Evolutionary conservation across 768 basidiomycete species (phyloP).

Genomic region (Naganishia vaughanmartiniae): DNA sequence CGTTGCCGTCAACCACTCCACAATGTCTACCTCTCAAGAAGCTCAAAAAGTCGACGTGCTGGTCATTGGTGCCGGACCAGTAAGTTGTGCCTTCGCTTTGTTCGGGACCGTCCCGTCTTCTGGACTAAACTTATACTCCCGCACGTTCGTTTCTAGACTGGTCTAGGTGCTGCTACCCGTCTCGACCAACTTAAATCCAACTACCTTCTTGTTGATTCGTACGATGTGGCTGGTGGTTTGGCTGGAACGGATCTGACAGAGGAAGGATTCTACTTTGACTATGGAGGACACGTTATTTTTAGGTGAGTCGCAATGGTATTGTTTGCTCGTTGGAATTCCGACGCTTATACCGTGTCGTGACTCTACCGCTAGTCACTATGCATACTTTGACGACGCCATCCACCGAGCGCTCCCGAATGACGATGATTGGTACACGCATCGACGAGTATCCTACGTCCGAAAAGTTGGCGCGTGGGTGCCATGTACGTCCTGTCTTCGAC

Average conservation of each 20-base stretch:
- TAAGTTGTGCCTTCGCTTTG: slow-evolving; percentile 31
- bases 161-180: slow-evolving; percentile 54
- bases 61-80: slow-evolving; percentile 52
- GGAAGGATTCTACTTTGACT: slow-evolving; percentile 54
- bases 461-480: slow-evolving; percentile 52
- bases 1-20: neutral
- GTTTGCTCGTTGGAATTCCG: neutral
- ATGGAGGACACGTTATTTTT: slow-evolving; percentile 55
- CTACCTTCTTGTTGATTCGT: slow-evolving; percentile 49
- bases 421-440: slow-evolving; percentile 53
- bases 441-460: slow-evolving; percentile 53
- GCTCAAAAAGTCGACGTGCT: slow-evolving; percentile 42
- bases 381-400: slow-evolving; percentile 53
- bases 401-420: slow-evolving; percentile 51
- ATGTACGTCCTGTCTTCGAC: slow-evolving; percentile 42
- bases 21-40: slow-evolving; percentile 24
- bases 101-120: neutral
- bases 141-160: slow-evolving; percentile 37
- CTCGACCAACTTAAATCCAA: slow-evolving; percentile 48
- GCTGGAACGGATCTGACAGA: slow-evolving; percentile 51
- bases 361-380: slow-evolving; percentile 46
- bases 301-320: slow-evolving; percentile 36
- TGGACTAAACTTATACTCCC: neutral
- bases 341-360: neutral
- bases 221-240: slow-evolving; percentile 49